Conservation (phyloP, 352 stramenopile species). For the Thalassiosira sp. region DNA sequence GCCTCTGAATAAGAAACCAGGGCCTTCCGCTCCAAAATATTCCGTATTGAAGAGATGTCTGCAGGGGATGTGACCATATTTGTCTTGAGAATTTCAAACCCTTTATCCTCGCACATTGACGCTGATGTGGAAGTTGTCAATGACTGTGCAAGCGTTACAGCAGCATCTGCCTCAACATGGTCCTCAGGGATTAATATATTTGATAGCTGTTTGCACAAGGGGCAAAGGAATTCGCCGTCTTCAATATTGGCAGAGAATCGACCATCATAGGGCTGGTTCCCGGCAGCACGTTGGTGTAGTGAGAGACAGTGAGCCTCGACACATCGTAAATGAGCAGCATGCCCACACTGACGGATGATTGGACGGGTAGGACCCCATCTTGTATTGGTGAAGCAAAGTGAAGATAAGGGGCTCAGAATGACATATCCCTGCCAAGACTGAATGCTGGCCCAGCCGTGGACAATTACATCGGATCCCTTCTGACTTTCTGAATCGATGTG, state of each 20-base stretch:
- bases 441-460: slow-evolving; percentile 79
- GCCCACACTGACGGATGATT: slow-evolving; percentile 87
- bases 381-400: slow-evolving; percentile 78
- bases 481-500: slow-evolving; percentile 44
- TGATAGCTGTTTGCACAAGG: slow-evolving; percentile 95
- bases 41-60: slow-evolving; percentile 40
- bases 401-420: slow-evolving; percentile 77
- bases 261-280: slow-evolving; percentile 90
- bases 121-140: slow-evolving; percentile 9
- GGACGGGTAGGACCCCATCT: slow-evolving; percentile 80
- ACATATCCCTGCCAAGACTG: slow-evolving; percentile 81
- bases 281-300: slow-evolving; percentile 91
- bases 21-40: slow-evolving; percentile 39
- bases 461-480: slow-evolving; percentile 27
- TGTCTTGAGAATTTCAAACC: slow-evolving; percentile 54
- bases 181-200: slow-evolving; percentile 93
- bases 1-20: slow-evolving; percentile 26
- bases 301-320: slow-evolving; percentile 94
- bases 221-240: slow-evolving; percentile 96
- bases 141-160: slow-evolving; percentile 12
- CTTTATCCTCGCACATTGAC: slow-evolving; percentile 47
- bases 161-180: slow-evolving; percentile 12
- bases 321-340: slow-evolving; percentile 93
- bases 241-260: slow-evolving; percentile 93
- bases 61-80: slow-evolving; percentile 28